Conservation (phyloP, 2,329 filamentous ascomycete species). For the Biscogniauxia mediterranea region DNA sequence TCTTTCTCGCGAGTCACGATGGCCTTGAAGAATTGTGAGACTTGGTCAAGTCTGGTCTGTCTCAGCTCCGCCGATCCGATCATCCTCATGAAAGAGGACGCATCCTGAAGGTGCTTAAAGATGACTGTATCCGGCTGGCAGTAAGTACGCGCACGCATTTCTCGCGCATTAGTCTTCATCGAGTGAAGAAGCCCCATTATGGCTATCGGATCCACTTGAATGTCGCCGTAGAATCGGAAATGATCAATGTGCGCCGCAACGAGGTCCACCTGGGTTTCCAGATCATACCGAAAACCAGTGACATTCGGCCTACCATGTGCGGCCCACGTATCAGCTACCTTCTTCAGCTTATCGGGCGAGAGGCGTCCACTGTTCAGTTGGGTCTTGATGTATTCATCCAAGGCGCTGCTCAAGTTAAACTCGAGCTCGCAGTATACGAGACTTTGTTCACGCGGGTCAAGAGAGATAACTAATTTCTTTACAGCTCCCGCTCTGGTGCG, state of each 20-base stretch:
- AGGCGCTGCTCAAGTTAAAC: slow-evolving; percentile 49
- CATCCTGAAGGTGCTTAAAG: slow-evolving; percentile 56
- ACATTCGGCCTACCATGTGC: slow-evolving; percentile 54
- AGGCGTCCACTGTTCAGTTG: slow-evolving; percentile 57
- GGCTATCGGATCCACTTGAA: slow-evolving; percentile 41
- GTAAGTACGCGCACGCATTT: slow-evolving; percentile 53
- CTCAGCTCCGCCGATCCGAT: slow-evolving; percentile 44
- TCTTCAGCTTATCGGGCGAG: slow-evolving; percentile 49
- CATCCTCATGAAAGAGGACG: slow-evolving; percentile 50
- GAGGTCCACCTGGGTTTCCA: slow-evolving; percentile 60
- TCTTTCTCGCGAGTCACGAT: slow-evolving; percentile 47
- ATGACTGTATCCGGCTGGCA: slow-evolving; percentile 59
- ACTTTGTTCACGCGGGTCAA: slow-evolving; percentile 55
- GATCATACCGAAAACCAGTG: slow-evolving; percentile 56
- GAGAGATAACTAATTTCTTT: slow-evolving; percentile 42
- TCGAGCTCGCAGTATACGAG: slow-evolving; percentile 60
- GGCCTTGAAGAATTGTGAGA: slow-evolving; percentile 54
- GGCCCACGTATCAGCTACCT: slow-evolving; percentile 50
- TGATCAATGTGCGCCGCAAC: slow-evolving; percentile 47
- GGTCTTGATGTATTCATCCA: slow-evolving; percentile 51
- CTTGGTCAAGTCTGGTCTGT: slow-evolving; percentile 48
- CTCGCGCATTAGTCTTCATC: slow-evolving; percentile 52
- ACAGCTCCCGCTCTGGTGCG: slow-evolving; percentile 32
- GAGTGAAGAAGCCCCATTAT: slow-evolving; percentile 49
- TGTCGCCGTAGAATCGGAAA: slow-evolving; percentile 54